A percentile compares a stretch with the other conserved stretches of the same genome.
Conservation (phyloP, 768 basidiomycete species). For the Gymnopilus dilepis region DNA sequence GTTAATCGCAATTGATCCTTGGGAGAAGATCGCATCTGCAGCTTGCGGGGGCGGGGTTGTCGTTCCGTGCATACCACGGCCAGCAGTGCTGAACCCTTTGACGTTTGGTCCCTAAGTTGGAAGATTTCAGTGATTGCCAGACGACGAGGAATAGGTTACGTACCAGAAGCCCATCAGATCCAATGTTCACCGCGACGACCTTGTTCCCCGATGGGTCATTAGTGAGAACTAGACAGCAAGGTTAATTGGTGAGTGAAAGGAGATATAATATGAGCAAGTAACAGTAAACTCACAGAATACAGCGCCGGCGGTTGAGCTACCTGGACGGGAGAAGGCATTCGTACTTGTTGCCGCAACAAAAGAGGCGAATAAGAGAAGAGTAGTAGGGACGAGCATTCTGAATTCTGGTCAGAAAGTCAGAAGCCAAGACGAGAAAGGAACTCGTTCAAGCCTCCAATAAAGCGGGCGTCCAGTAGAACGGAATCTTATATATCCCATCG, state of each 20-base stretch:
- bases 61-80: background rate
- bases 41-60: background rate
- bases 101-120: background rate
- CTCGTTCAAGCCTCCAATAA: background rate
- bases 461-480: background rate
- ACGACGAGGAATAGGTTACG: background rate
- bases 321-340: background rate
- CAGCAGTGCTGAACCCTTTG: background rate
- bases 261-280: no score
- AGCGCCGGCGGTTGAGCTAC: background rate
- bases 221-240: background rate
- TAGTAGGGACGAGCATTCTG: background rate
- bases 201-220: constrained; percentile 4
- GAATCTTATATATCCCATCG: background rate
- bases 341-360: background rate
- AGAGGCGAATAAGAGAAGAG: background rate
- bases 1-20: background rate
- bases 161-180: background rate
- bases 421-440: background rate
- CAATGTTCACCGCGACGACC: background rate
- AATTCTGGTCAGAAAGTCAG: background rate
- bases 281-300: background rate
- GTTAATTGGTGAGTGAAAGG: background rate
- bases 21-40: constrained; percentile 1
- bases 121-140: background rate